These are phyloP conservation scores for Paramecium tetraurelia DNA, from an alignment of 73 alveolate species.

Conservation along the genomic window DNA sequence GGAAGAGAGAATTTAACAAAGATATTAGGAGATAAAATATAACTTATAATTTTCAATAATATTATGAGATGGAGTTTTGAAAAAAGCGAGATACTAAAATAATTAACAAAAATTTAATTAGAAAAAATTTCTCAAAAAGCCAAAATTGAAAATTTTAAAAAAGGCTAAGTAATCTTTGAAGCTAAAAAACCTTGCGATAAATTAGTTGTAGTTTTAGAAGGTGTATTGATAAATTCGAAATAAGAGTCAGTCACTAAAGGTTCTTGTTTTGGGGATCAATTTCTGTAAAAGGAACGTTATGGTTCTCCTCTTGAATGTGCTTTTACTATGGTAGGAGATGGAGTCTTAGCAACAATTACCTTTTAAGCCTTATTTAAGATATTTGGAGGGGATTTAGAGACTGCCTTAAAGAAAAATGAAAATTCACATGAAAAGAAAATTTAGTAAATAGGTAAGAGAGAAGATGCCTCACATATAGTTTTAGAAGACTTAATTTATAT, in stretches of 20 bases:
- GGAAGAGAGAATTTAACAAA: slow-evolving; percentile 63
- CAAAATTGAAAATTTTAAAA: slow-evolving; percentile 47
- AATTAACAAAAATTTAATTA: slow-evolving; percentile 55
- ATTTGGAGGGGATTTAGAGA: slow-evolving; percentile 59
- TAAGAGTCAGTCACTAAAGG: slow-evolving; percentile 10
- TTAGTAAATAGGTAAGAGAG: slow-evolving; percentile 1
- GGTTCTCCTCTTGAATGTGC: background rate
- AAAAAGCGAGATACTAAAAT: slow-evolving; percentile 52
- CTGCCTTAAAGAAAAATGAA: slow-evolving; percentile 47
- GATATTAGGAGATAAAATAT: slow-evolving; percentile 62
- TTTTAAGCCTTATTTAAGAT: background rate
- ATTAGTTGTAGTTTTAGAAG: slow-evolving; percentile 58
- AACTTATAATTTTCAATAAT: slow-evolving; percentile 58
- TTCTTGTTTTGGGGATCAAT: slow-evolving; percentile 29
- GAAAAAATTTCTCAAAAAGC: slow-evolving; percentile 61
- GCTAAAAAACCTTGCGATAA: slow-evolving; percentile 40
- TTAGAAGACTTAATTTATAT: slow-evolving; percentile 49
- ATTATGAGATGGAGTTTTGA: slow-evolving; percentile 68
- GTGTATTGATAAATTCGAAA: slow-evolving; percentile 17
- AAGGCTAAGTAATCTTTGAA: slow-evolving; percentile 53
- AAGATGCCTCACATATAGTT: slow-evolving; percentile 42
- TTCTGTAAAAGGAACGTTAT: background rate
- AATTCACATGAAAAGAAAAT: slow-evolving; percentile 56
- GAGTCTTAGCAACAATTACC: slow-evolving; percentile 6
- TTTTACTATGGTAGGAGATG: slow-evolving; percentile 12